Evolutionary conservation across 2,329 filamentous ascomycete species (phyloP), one percentile per base, ranked within the genome.

Genomic region (Corinectria fuckeliana): DNA sequence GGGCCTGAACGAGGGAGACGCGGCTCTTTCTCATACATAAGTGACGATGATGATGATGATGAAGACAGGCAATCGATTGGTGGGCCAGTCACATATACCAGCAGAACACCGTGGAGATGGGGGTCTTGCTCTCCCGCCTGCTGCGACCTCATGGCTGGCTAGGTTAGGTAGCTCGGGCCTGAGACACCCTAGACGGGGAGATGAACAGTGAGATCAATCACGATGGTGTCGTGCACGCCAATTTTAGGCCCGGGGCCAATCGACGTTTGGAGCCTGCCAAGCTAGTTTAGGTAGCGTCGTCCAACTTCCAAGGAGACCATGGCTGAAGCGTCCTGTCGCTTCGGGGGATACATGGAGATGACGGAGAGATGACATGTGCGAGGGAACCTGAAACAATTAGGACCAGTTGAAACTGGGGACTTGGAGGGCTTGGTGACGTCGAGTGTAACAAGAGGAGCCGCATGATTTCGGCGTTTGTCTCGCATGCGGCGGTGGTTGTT

Each of bases 181-280:
- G 38, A 14, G 38, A 45, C n/a, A 54, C 25, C 23, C 50, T 39
- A 20, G 14, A n/a, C 42, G 50, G 42, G 38, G 50, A 55, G 44
- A 59, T 59, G 56, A 54, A 54, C 32, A 50, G 50, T 25, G 50
- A 59, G 50, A 55, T 59, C 16, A 59, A 47, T 34, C 38, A 23
- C 26, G 39, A 55, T 50, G 26, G 30, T 38, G 49, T 44, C 48
- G 55, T 58, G 54, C 49, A 51, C 39, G 32, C 32, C 30, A 52
- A 52, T 54, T 53, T 20, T 44, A 36, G 50, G 50, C 44, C 32
- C 23, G 42, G n/a, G 42, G 47, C 55, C 55, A 58, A 52, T 53
- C 42, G 14, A 34, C 32, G 6, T 11, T 7, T 11, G 14, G 13
- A 32, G 13, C 5, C n/a, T n/a, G n/a, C n/a, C n/a, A n/a, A n/a